Evolutionary conservation across 768 basidiomycete species (phyloP).

Genomic region (Pisolithus orientalis): DNA sequence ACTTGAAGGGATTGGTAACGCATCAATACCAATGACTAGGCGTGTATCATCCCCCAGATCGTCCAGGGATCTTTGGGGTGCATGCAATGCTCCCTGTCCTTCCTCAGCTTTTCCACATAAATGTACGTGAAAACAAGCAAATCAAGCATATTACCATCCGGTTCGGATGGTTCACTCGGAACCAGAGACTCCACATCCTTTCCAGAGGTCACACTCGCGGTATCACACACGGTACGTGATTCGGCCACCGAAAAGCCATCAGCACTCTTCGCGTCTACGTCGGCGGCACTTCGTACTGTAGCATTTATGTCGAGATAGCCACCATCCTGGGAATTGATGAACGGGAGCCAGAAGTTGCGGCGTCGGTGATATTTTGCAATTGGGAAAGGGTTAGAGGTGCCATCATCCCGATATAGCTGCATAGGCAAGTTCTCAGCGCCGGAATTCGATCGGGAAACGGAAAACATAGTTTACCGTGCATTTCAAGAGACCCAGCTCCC

Average conservation of each 20-base stretch:
- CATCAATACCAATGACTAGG: neutral
- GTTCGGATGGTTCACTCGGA: neutral
- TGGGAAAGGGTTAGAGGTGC: neutral
- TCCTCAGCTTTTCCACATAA: slow-evolving; percentile 22
- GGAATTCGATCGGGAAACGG: neutral
- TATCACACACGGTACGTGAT: neutral
- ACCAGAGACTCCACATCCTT: neutral
- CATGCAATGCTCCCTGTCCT: slow-evolving; percentile 11
- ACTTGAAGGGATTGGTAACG: too few relatives aligned
- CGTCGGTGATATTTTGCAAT: slow-evolving; percentile 2
- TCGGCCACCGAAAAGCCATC: neutral
- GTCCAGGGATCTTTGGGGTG: slow-evolving; percentile 2
- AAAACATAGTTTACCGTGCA: neutral
- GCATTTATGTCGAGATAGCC: slow-evolving; percentile 2
- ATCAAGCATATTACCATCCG: slow-evolving; percentile 14
- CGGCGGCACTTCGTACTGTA: neutral
- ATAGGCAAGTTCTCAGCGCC: neutral
- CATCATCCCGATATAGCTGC: slow-evolving; percentile 1
- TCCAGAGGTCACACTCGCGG: neutral
- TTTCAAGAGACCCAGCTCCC: slow-evolving; percentile 1
- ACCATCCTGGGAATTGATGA: neutral
- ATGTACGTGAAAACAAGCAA: slow-evolving; percentile 25
- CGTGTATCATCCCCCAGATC: neutral
- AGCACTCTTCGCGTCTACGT: neutral
- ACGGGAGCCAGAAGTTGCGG: neutral